A percentile compares a stretch with the other conserved stretches of the same genome.
Evolutionary conservation across 192 early-diverging fungal genomes (phyloP).

Genomic region (Gaertneriomyces sp.): DNA sequence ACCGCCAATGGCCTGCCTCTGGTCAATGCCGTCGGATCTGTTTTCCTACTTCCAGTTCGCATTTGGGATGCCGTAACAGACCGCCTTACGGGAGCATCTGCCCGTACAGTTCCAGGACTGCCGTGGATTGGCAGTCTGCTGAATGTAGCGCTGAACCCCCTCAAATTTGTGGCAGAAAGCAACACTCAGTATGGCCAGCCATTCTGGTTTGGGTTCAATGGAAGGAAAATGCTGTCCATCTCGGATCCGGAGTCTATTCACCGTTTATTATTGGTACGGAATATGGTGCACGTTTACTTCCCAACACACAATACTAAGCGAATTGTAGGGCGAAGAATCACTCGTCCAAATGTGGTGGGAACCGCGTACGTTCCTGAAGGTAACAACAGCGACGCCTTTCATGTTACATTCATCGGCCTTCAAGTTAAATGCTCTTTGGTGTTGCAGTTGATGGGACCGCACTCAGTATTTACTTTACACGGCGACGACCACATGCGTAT

Average conservation of each 20-base stretch:
- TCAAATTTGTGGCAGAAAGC: not conserved
- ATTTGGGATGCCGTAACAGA: not conserved
- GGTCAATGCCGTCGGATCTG: not conserved
- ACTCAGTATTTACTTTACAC: slow-evolving; percentile 2
- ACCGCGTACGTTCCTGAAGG: slow-evolving; percentile 1
- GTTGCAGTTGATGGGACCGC: not conserved
- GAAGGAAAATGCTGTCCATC: not conserved
- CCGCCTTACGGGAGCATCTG: slow-evolving; percentile 1
- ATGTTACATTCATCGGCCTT: not conserved
- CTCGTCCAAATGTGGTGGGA: slow-evolving; percentile 3
- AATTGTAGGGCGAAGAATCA: not conserved
- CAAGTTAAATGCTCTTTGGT: not conserved
- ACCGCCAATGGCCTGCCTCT: not conserved
- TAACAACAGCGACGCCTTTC: not conserved
- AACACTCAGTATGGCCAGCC: slow-evolving; percentile 1
- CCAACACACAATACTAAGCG: not conserved
- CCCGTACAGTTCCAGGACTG: not conserved
- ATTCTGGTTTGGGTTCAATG: not conserved
- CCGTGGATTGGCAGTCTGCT: not conserved
- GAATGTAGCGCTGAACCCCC: not conserved
- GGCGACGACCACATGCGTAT: not conserved
- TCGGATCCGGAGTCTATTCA: slow-evolving; percentile 3
- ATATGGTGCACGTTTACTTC: not conserved
- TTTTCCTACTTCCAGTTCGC: not conserved
- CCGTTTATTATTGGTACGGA: not conserved